Base-by-base conservation (phyloP, 1,284 basidiomycete species). In the Heterobasidion occidentale region DNA sequence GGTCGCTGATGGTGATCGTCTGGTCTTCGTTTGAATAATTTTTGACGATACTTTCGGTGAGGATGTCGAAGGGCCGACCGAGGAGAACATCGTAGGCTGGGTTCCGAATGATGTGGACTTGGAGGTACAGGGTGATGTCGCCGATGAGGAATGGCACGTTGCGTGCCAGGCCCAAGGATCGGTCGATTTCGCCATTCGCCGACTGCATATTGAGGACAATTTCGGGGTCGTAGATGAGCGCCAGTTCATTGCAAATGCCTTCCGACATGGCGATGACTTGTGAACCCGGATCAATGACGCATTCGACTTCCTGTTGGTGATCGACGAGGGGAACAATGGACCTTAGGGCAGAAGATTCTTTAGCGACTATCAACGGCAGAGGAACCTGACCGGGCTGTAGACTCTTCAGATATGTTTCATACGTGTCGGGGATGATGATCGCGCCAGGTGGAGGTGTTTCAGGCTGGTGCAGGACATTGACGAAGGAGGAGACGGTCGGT, bases 31-130 rank as follows among this genome's bases (percentile, higher is more conserved):
- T 49, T 1, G 1, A 15, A 27, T 17, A 49, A 14, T 49, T 33
- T 15, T 27, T 20, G 9, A 49, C 20, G 15, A 49, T 15, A 15
- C 11, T 49, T 34, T 20, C 12, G 1, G 17, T 49, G 1, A 49
- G 17, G 19, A 49, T 20, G 6, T 49, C 19, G 12, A 49, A 49
- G 11, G 47, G 47, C 6, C 17, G 6, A 8, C 47, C 14, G 8
- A 49, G 47, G 7, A 73, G 58, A 3, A 72, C 62, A 19, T 65
- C 60, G 58, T 74, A 73, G 0, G 72, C 64, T 0, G 68, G 61
- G 0, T 57, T 55, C 1, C 58, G 54, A 5, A 74, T 68, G 60
- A 62, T 64, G 53, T 59, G 62, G 19, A 52, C 66, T 55, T 46
- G 68, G 47, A 59, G 67, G 56, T 60, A 62, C 51, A 62, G 52